Evolutionary conservation across 129 eudicot genomes (phyloP), one percentile per base, ranked within the genome.

Genomic region (Artemisia tridentata): DNA sequence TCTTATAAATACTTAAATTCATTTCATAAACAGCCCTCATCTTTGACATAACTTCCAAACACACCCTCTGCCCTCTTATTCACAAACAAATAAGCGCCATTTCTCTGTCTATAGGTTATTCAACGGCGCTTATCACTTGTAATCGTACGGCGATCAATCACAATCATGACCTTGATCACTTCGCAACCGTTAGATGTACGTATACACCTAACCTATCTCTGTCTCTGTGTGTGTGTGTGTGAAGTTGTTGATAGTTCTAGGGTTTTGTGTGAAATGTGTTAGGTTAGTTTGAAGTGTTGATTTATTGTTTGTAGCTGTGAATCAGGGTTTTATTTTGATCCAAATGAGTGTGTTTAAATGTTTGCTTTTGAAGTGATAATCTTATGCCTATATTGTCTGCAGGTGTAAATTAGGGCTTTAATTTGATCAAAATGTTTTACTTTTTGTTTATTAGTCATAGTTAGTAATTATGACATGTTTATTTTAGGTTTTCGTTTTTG

Each of bases 161-260:
- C 52, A 27, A 71, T 72, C 62, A 91, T 91, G 97, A 88, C 97
- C 63, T 82, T 91, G 91, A 63, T 91, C 83, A 84, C 97, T 71
- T 87, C 81, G 20, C 97, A 88, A 55, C 92, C 88, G 72, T 75
- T 91, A 79, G 97, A 88, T 84, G 97, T 86, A 79, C 54, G 85
- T 83, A 23, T 70, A 11, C 47, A 11, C 23, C 23, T 20, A 20
- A 20, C 23, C 23, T 20, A 20, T 20, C 23, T 64, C 50, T 57
- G 7, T 29, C 19, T 57, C 45, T 51, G 14, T 71, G 19, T 69
- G 57, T 57, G 51, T 51, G 14, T 71, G 19, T 69, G 57, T 63
- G 55, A 67, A 79, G 68, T 72, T 65, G 17, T 52, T 73, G 83
- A 82, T 78, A 81, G 67, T 62, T 69, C 72, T 82, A 68, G 80